Base-by-base conservation (phyloP, 225 moss, liverwort and hornwort species). In the Lunularia cruciata region DNA sequence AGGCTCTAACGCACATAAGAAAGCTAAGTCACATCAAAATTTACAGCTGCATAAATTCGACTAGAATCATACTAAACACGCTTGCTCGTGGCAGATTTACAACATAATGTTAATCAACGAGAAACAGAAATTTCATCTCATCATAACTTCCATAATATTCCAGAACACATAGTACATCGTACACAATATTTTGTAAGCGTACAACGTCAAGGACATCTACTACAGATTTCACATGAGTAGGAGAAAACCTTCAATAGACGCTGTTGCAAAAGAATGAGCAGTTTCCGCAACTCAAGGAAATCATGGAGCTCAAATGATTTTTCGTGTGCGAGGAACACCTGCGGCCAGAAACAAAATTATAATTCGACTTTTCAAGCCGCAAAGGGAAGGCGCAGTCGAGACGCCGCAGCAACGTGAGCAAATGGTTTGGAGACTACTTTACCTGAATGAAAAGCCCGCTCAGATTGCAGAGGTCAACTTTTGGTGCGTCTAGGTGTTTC, bases 401-500 rank as follows among this genome's bases (percentile, higher is more conserved):
- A n/a, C n/a, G n/a, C n/a, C 15, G 4, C 12, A n/a, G 1, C 43
- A 32, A 46, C 10, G 26, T 22, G 8, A 48, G 32, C 13, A 59
- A 5, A 6, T 25, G 48, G 16, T n/a, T 22, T 36, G 31, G 1
- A 22, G 23, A 18, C 37, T 3, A 30, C 1, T 55, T 31, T 47
- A 94, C 85, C 83, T 89, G 93, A 73, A 81, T 89, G 63, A 91
- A 83, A 34, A 86, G 75, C 57, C 72, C 72, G 76, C 91, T 88
- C 47, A 83, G 78, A 72, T 58, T 82, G 71, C 76, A 49, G 12
- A 89, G 20, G 33, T 48, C 83, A 37, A 83, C 78, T 61, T 26
- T 51, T 51, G 74, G 63, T 12, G 76, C 70, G 76, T 86, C 79
- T 23, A 70, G 73, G 63, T 30, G 72, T 59, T 72, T 72, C 65